Conservation (phyloP, 1,139 yeast genomes). For the Wickerhamomyces sp. region DNA sequence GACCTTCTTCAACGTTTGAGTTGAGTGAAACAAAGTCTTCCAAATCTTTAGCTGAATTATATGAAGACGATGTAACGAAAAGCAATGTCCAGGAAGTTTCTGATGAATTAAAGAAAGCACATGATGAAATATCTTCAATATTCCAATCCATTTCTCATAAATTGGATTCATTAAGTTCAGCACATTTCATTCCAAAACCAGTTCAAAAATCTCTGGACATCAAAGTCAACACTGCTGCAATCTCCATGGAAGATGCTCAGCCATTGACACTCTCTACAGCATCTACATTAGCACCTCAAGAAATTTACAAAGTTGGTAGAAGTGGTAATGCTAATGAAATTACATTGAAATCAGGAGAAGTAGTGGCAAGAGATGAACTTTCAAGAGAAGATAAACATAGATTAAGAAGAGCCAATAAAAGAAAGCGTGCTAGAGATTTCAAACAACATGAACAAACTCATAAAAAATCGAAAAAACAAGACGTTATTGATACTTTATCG, state of each 20-base stretch:
- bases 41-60: constrained; percentile 86
- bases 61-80: constrained; percentile 77
- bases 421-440: constrained; percentile 62
- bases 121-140: constrained; percentile 69
- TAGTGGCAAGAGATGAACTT: constrained; percentile 80
- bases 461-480: constrained; percentile 56
- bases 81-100: constrained; percentile 39
- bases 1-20: constrained; percentile 43
- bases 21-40: constrained; percentile 81
- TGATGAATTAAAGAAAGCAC: constrained; percentile 67
- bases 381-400: constrained; percentile 84
- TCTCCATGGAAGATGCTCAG: constrained; percentile 94
- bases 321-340: constrained; percentile 55
- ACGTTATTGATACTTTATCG: constrained; percentile 68
- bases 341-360: constrained; percentile 72
- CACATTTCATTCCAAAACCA: constrained; percentile 91
- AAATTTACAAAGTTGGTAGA: constrained; percentile 65
- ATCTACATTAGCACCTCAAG: constrained; percentile 92
- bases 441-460: constrained; percentile 28
- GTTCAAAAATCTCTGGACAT: constrained; percentile 75
- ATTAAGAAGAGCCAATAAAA: constrained; percentile 80
- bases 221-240: constrained; percentile 75
- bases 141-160: constrained; percentile 63
- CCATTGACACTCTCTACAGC: constrained; percentile 77
- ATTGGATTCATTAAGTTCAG: constrained; percentile 84